phyloP scores from a whole-genome alignment of 1,139 yeast species.

The Meyerozyma smithsonii region DNA sequence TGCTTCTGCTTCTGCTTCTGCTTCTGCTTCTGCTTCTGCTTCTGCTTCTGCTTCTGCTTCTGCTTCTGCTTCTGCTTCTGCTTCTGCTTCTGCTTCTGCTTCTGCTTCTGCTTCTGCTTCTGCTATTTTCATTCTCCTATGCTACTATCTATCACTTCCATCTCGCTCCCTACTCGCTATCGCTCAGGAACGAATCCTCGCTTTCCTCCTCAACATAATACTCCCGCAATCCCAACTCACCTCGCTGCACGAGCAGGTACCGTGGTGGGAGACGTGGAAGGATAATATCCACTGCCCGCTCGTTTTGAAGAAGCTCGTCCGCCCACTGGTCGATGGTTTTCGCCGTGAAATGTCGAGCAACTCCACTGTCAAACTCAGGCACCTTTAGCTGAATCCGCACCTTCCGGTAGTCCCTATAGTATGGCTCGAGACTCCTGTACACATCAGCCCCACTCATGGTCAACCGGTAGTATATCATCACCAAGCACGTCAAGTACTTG shows the following conservation, averaged over 20 bases:
- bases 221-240: slow-evolving; percentile 31
- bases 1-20: too few species aligned
- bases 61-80: too few species aligned
- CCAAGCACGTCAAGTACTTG: slow-evolving; percentile 62
- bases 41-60: too few species aligned
- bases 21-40: too few species aligned
- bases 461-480: slow-evolving; percentile 55
- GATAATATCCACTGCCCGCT: slow-evolving; percentile 54
- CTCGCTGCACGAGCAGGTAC: slow-evolving; percentile 34
- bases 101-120: neutral
- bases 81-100: too few species aligned
- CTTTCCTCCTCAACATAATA: slow-evolving; percentile 23
- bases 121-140: neutral
- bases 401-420: slow-evolving; percentile 52
- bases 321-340: slow-evolving; percentile 57
- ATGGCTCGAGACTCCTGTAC: slow-evolving; percentile 48
- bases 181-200: slow-evolving; percentile 12
- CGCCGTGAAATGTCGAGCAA: slow-evolving; percentile 26
- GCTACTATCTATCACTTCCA: slow-evolving; percentile 33
- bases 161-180: slow-evolving; percentile 10
- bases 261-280: slow-evolving; percentile 52
- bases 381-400: slow-evolving; percentile 26
- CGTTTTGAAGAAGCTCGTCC: slow-evolving; percentile 46
- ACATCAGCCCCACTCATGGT: slow-evolving; percentile 41
- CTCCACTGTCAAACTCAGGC: slow-evolving; percentile 15